phyloP scores from a whole-genome alignment of 768 basidiomycete genomes.

The Cystofilobasidium bisporidii region DNA sequence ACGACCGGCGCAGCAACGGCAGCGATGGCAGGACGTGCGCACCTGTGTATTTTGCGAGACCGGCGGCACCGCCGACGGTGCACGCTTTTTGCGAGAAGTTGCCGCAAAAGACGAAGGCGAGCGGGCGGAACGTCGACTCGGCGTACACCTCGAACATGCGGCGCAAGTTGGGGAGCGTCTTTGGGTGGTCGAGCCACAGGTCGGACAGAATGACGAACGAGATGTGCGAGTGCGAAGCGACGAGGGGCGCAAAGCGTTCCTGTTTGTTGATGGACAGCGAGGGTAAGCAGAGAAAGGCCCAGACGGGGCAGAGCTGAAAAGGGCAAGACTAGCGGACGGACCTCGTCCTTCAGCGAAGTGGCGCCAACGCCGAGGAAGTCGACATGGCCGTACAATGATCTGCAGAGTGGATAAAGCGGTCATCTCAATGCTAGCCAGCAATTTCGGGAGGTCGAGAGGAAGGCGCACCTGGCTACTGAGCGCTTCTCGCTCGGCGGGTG shows the following conservation, averaged over 20 bases:
- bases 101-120: conserved; percentile 82
- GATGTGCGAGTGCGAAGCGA: conserved; percentile 47
- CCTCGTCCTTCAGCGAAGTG: conserved; percentile 82
- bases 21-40: conserved; percentile 23
- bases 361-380: conserved; percentile 95
- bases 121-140: conserved; percentile 76
- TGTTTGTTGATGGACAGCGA: no score
- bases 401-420: no score
- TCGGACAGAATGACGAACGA: conserved; percentile 92
- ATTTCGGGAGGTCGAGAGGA: no score
- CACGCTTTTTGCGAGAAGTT: conserved; percentile 76
- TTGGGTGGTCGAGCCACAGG: conserved; percentile 84
- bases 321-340: conserved; percentile 37
- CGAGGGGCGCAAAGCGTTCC: conserved; percentile 39
- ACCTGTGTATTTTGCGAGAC: conserved; percentile 81
- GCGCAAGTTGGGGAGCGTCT: conserved; percentile 65
- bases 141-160: conserved; percentile 64
- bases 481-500: conserved; percentile 94
- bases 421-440: no score
- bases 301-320: no score
- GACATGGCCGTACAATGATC: conserved; percentile 88
- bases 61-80: conserved; percentile 63
- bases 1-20: neutral
- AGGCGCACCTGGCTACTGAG: conserved; percentile 63
- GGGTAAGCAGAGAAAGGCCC: no score